A percentile compares a stretch with the other conserved stretches of the same genome.
Conservation (phyloP, 1,284 basidiomycete genomes). For the Leccinum pachyderme region DNA sequence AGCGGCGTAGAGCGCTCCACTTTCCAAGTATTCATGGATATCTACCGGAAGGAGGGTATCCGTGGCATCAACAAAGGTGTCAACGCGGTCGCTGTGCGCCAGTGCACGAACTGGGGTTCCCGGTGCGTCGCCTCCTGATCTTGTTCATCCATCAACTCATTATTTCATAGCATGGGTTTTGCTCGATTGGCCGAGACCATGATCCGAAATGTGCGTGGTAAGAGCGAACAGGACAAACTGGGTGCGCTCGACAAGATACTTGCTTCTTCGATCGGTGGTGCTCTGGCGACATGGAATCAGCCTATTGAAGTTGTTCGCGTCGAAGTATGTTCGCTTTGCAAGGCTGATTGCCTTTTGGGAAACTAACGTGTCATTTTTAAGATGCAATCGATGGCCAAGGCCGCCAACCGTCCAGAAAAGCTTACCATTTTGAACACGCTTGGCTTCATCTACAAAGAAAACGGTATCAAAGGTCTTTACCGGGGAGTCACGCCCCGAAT, state of each 20-base stretch:
- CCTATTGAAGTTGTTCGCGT: constrained; percentile 97
- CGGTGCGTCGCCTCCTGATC: constrained; percentile 53
- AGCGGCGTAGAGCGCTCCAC: constrained; percentile 89
- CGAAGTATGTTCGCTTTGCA: constrained; percentile 51
- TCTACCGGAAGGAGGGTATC: constrained; percentile 91
- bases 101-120: constrained; percentile 99
- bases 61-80: constrained; percentile 99
- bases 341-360: neutral
- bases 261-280: constrained; percentile 91
- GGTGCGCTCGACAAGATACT: constrained; percentile 84
- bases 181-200: constrained; percentile 87
- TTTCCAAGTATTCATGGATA: constrained; percentile 92
- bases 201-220: constrained; percentile 79
- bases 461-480: constrained; percentile 96
- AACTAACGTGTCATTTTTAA: constrained; percentile 30
- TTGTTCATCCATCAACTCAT: constrained; percentile 4
- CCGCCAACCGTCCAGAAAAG: constrained; percentile 81
- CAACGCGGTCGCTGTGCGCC: constrained; percentile 95
- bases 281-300: constrained; percentile 98
- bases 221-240: constrained; percentile 73
- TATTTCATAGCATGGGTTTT: constrained; percentile 83
- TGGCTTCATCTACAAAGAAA: constrained; percentile 92
- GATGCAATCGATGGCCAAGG: constrained; percentile 99
- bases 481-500: constrained; percentile 97
- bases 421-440: constrained; percentile 91